Evolutionary conservation across 441 rosid species (phyloP).

Genomic region (Biscutella laevigata): DNA sequence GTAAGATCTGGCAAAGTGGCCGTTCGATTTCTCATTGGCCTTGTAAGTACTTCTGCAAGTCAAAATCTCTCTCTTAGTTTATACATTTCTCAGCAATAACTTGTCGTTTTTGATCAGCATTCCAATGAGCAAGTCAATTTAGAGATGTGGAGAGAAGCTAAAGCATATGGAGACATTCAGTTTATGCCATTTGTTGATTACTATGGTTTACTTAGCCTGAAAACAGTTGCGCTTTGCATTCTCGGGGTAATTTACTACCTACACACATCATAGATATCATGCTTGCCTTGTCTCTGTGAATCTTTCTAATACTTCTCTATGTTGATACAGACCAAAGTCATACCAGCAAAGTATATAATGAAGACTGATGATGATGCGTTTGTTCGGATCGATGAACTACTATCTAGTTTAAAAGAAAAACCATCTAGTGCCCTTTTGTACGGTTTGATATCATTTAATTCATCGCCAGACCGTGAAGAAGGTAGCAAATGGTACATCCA

Average conservation of each 20-base stretch:
- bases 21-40: conserved; percentile 83
- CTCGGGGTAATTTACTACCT: conserved; percentile 52
- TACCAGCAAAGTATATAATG: conserved; percentile 80
- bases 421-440: conserved; percentile 50
- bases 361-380: conserved; percentile 92
- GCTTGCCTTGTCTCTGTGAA: not conserved
- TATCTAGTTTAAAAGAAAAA: conserved; percentile 48
- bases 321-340: conserved; percentile 58
- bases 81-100: not conserved
- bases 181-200: conserved; percentile 92
- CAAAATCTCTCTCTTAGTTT: not conserved
- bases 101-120: conserved; percentile 39
- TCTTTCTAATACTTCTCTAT: not conserved
- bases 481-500: conserved; percentile 86
- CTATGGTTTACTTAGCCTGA: conserved; percentile 70
- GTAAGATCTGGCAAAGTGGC: conserved; percentile 72
- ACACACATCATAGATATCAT: conserved; percentile 1
- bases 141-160: conserved; percentile 89
- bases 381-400: conserved; percentile 72
- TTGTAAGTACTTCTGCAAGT: conserved; percentile 42
- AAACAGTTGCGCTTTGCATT: conserved; percentile 77
- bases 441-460: conserved; percentile 57
- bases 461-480: conserved; percentile 66
- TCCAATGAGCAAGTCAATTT: conserved; percentile 55
- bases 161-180: conserved; percentile 72